Conservation (phyloP, 495 filamentous ascomycete species). For the Parathielavia appendiculata region DNA sequence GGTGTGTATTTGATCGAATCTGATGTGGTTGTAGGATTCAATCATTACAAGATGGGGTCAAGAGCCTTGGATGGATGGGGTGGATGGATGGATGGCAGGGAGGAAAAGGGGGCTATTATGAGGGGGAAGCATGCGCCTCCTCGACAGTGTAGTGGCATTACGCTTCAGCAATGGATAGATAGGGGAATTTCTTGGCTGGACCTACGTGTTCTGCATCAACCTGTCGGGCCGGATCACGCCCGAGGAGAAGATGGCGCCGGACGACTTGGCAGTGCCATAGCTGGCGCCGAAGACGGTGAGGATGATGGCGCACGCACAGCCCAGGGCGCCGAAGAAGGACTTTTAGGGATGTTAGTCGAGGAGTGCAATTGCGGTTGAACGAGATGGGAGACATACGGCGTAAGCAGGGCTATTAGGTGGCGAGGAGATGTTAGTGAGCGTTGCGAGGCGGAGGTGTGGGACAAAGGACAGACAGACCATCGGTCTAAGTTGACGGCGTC, state of each 20-base stretch:
- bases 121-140: too few species aligned
- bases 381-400: conserved; percentile 30
- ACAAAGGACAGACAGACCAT: conserved; percentile 17
- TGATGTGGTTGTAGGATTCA: too few species aligned
- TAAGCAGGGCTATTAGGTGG: conserved; percentile 39
- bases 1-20: neutral
- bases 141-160: too few species aligned
- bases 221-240: conserved; percentile 59
- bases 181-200: neutral
- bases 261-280: conserved; percentile 82
- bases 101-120: too few species aligned
- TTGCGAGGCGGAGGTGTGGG: neutral
- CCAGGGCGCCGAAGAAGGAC: conserved; percentile 50
- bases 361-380: neutral
- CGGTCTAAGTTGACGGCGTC: conserved; percentile 25
- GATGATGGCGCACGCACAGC: conserved; percentile 61
- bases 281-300: conserved; percentile 70
- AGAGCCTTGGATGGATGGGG: too few species aligned
- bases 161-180: too few species aligned
- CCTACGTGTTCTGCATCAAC: conserved; percentile 67
- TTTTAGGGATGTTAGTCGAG: neutral
- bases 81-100: too few species aligned
- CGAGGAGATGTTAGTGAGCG: neutral
- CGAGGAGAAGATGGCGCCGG: conserved; percentile 72
- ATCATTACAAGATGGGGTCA: too few species aligned